These are phyloP conservation scores for Thinopyrum elongatum DNA, from an alignment of 176 grass and related monocot genomes.

Conservation along the genomic window DNA sequence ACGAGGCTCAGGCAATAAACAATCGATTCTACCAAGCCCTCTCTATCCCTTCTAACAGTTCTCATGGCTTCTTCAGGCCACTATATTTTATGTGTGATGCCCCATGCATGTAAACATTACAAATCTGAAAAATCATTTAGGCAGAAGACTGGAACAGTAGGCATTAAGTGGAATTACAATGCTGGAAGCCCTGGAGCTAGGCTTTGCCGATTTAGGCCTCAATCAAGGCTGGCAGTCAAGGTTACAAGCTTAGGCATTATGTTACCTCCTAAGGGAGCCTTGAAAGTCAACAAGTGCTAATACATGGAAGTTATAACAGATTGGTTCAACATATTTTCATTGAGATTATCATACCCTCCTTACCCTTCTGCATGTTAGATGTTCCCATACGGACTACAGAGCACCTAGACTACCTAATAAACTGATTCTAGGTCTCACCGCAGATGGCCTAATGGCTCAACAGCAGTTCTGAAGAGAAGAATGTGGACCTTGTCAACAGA, in stretches of 20 bases:
- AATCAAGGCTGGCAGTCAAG: neutral
- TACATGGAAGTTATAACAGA: conserved; percentile 38
- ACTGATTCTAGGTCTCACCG: conserved; percentile 6
- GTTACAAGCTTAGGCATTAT: conserved; percentile 1
- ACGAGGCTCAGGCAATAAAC: no score
- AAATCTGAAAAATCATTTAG: neutral
- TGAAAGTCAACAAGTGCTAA: neutral
- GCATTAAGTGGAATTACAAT: neutral
- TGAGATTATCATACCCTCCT: conserved; percentile 31
- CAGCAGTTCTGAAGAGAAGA: conserved; percentile 73
- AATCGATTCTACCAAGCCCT: no score
- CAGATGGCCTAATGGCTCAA: conserved; percentile 46
- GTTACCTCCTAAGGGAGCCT: conserved; percentile 7
- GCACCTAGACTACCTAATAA: conserved; percentile 15
- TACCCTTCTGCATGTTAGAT: conserved; percentile 34
- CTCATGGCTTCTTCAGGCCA: neutral
- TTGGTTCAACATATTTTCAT: conserved; percentile 44
- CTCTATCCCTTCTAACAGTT: neutral
- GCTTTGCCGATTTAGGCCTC: neutral
- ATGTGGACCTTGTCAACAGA: conserved; percentile 62
- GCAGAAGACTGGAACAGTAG: neutral
- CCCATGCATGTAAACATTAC: neutral
- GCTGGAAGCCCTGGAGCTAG: neutral
- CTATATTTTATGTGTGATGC: neutral
- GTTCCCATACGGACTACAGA: neutral